Evolutionary conservation across 257 asterid species (phyloP).

Genomic region (Nicotiana obtusifolia): DNA sequence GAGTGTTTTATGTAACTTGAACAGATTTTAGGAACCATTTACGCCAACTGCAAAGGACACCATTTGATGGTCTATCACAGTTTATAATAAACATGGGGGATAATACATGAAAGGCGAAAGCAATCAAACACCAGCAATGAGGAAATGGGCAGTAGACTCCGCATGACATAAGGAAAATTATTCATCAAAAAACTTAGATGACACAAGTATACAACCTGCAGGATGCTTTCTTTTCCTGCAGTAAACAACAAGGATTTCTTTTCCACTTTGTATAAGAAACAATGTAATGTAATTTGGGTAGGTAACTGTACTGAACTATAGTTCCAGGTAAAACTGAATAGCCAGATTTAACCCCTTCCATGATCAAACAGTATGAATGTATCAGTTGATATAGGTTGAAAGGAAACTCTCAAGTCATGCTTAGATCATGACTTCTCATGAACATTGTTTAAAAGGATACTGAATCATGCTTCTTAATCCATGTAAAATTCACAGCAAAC

Average conservation of each 20-base stretch:
- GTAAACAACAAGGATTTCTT: no score
- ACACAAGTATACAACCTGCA: conserved; percentile 4
- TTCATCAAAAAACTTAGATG: not conserved
- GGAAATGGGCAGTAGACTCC: not conserved
- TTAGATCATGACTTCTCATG: not conserved
- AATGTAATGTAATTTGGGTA: no score
- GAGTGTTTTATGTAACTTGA: not conserved
- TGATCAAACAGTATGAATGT: no score
- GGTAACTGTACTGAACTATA: no score
- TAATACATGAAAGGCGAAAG: not conserved
- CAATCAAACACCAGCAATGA: not conserved
- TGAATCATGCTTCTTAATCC: not conserved
- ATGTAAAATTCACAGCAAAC: not conserved
- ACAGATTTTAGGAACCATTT: not conserved
- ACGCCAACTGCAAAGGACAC: not conserved
- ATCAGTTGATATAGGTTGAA: no score
- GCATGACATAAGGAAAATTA: not conserved
- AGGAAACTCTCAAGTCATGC: not conserved
- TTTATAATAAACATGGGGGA: not conserved
- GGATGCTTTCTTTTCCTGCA: not conserved
- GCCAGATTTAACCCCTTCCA: no score
- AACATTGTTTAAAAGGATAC: not conserved
- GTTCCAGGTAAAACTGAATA: no score
- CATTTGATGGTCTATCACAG: not conserved
- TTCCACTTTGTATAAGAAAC: no score